Conservation (phyloP, 352 stramenopile genomes). For the Globisporangium echinulatum region DNA sequence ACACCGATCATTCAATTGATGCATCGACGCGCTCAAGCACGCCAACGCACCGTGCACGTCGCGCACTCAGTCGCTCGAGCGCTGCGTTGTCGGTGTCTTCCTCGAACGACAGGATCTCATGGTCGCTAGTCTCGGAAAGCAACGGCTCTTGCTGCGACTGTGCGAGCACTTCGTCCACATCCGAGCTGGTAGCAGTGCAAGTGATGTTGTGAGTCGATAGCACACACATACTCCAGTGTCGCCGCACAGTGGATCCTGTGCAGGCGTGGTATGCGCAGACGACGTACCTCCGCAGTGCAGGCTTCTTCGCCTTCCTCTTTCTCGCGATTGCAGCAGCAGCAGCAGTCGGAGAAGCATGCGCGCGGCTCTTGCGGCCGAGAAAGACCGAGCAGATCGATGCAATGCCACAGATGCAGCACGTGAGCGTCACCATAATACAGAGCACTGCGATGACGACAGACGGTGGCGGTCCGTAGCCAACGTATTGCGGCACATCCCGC, state of each 20-base stretch:
- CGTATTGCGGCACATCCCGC: slow-evolving; percentile 57
- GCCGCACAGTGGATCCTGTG: slow-evolving; percentile 3
- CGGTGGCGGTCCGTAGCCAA: slow-evolving; percentile 74
- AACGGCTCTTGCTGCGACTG: slow-evolving; percentile 45
- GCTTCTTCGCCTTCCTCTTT: slow-evolving; percentile 7
- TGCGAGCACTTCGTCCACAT: slow-evolving; percentile 27
- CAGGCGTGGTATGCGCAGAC: neutral
- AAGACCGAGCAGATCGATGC: slow-evolving; percentile 77
- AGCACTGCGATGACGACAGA: slow-evolving; percentile 82
- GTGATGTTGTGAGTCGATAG: neutral
- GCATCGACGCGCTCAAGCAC: no score
- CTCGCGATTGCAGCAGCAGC: neutral
- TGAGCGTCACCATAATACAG: slow-evolving; percentile 74
- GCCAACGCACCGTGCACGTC: slow-evolving; percentile 25
- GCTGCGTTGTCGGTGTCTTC: slow-evolving; percentile 48
- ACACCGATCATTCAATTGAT: no score
- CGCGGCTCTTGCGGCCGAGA: slow-evolving; percentile 20
- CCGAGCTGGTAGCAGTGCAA: slow-evolving; percentile 1
- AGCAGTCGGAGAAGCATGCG: neutral
- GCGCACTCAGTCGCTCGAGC: slow-evolving; percentile 40
- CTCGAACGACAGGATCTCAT: slow-evolving; percentile 50
- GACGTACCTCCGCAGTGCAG: slow-evolving; percentile 27
- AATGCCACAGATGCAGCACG: slow-evolving; percentile 74
- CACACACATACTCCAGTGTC: neutral
- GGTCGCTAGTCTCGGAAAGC: slow-evolving; percentile 37